Conservation (phyloP, 306 rosid species). For the Medicago truncatula region DNA sequence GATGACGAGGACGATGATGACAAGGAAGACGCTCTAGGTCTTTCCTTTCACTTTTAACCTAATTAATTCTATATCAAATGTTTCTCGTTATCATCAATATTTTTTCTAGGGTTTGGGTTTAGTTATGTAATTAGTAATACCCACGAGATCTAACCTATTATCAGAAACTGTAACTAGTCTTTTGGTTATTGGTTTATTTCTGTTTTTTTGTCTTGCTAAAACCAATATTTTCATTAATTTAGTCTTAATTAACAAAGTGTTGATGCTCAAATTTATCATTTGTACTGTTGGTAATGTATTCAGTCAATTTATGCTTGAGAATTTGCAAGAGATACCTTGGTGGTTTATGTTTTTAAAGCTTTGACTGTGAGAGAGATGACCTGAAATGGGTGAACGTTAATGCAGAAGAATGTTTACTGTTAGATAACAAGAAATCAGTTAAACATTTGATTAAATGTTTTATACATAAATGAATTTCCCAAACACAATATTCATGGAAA, state of each 20-base stretch:
- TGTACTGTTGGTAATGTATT: neutral
- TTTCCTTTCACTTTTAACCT: neutral
- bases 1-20: slow-evolving; percentile 70
- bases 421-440: neutral
- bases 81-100: neutral
- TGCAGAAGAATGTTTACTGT: neutral
- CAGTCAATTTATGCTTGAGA: neutral
- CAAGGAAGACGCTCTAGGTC: slow-evolving; percentile 71
- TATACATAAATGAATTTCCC: neutral
- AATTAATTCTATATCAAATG: neutral
- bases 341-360: neutral
- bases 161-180: neutral
- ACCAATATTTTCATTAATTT: neutral
- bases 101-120: neutral
- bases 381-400: neutral
- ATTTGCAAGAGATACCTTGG: neutral
- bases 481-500: neutral
- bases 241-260: neutral
- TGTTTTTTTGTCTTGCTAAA: neutral
- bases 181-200: slow-evolving; percentile 2
- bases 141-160: neutral
- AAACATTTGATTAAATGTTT: neutral
- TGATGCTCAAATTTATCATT: neutral
- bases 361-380: neutral
- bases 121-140: neutral